phyloP scores from a whole-genome alignment of 176 grass and related monocot species.

The Carex myosuroides region DNA sequence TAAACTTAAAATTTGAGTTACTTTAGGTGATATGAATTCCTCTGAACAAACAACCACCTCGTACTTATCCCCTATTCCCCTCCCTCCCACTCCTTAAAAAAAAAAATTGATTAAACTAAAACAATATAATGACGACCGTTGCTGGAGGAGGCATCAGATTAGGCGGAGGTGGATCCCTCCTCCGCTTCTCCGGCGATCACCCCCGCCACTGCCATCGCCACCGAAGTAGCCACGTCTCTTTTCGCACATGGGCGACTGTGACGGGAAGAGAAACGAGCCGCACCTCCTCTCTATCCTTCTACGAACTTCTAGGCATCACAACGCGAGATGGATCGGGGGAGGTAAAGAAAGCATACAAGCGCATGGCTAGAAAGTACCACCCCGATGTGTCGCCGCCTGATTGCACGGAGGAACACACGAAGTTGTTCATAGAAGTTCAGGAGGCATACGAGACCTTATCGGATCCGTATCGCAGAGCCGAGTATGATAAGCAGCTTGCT shows the following conservation, averaged over 20 bases:
- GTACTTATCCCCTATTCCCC: not conserved
- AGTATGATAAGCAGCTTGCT: constrained; percentile 44
- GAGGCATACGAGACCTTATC: constrained; percentile 68
- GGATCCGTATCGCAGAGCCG: constrained; percentile 32
- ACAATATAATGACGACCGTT: not conserved
- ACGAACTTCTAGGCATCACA: constrained; percentile 3
- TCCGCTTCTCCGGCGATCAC: constrained; percentile 6
- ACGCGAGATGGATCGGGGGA: constrained; percentile 34
- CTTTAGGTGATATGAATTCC: no score
- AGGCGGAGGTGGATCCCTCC: not conserved
- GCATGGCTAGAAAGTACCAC: constrained; percentile 58
- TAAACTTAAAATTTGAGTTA: no score
- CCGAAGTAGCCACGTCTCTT: not conserved
- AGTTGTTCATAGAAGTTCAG: constrained; percentile 61
- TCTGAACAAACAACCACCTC: not conserved
- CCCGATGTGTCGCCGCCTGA: constrained; percentile 56
- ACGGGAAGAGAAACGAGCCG: not conserved
- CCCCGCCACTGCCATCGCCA: not conserved
- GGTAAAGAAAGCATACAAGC: constrained; percentile 72
- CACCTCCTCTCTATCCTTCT: not conserved
- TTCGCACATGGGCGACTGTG: constrained; percentile 1
- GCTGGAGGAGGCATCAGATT: not conserved
- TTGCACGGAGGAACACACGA: constrained; percentile 38
- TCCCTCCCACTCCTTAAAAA: not conserved
- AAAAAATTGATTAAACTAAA: not conserved